Conservation (phyloP, 2,329 filamentous ascomycete species). For the Penicillium nordicum region DNA sequence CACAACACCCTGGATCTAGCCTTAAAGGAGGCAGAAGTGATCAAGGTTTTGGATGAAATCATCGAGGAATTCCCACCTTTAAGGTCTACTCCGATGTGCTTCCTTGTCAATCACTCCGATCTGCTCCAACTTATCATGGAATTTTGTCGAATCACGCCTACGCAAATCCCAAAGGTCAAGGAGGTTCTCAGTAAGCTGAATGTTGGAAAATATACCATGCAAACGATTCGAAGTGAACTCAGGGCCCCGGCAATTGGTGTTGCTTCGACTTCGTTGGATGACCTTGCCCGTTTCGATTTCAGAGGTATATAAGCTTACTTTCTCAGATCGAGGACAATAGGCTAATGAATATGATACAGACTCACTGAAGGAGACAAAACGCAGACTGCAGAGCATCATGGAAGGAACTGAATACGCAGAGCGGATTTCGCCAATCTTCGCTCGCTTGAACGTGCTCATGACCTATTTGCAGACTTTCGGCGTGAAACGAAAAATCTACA, state of each 20-base stretch:
- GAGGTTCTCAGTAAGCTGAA: slow-evolving; percentile 85
- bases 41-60: slow-evolving; percentile 93
- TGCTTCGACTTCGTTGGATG: slow-evolving; percentile 84
- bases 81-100: slow-evolving; percentile 71
- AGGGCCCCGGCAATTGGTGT: slow-evolving; percentile 77
- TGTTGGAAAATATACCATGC: slow-evolving; percentile 74
- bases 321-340: slow-evolving; percentile 48
- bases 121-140: slow-evolving; percentile 86
- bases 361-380: slow-evolving; percentile 69
- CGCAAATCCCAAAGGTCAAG: slow-evolving; percentile 68
- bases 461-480: slow-evolving; percentile 73
- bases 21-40: slow-evolving; percentile 85
- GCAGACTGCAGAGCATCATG: slow-evolving; percentile 57
- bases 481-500: slow-evolving; percentile 72
- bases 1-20: slow-evolving; percentile 75
- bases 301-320: slow-evolving; percentile 53
- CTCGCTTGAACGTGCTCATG: slow-evolving; percentile 74
- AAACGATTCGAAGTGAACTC: slow-evolving; percentile 76
- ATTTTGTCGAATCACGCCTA: slow-evolving; percentile 72
- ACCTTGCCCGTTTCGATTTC: slow-evolving; percentile 88
- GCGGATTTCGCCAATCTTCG: slow-evolving; percentile 57
- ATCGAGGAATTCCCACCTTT: slow-evolving; percentile 75
- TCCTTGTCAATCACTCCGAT: slow-evolving; percentile 85
- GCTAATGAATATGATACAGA: slow-evolving; percentile 56
- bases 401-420: slow-evolving; percentile 53